Evolutionary conservation across 2,329 filamentous ascomycete genomes (phyloP), one percentile per base, ranked within the genome.

Genomic region (Camptophora hylomeconis): DNA sequence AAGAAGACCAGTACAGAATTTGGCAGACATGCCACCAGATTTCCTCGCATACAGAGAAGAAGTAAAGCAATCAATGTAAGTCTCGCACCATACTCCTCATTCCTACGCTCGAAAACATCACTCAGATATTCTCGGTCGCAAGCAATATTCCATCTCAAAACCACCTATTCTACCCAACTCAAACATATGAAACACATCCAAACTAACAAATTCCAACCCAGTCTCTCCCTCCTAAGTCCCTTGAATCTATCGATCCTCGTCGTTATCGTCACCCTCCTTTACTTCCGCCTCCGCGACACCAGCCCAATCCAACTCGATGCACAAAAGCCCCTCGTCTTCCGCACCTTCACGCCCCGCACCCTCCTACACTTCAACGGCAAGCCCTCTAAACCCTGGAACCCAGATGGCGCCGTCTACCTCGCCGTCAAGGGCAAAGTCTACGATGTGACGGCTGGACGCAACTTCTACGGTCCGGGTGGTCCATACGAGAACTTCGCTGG

Each of bases 401-500:
- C 31, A 3, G 25, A 29, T 10, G 21, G 19, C 3, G 22, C 29
- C 10, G 24, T 26, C 32, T 93, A 82, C 57, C 70, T 98, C 26
- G 80, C 83, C n/a, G 84, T 95, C 11, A 80, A 83, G 22, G 86
- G 89, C 29, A 75, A 74, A 28, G 77, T 95, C 39, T 95, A 94
- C 52, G 89, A 98, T 52, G 87, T 95, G 14, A 74, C 76, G 0
- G 61, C 74, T 9, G 87, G 89, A 14, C 72, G 78, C 48, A 86
- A 92, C 62, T 95, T 95, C 57, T 98, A 98, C 59, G 89, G 89
- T 3, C 89, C 89, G 12, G 86, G 84, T 8, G 87, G 87, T 0
- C 84, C 87, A 2, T 98, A 98, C 55, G 76, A 77, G 54, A 95
- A 95, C 61, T 98, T 98, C 51, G 89, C 89, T 1, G 89, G 89